Conservation (phyloP, 176 grass and related monocot genomes). For the Carex kokanica region DNA sequence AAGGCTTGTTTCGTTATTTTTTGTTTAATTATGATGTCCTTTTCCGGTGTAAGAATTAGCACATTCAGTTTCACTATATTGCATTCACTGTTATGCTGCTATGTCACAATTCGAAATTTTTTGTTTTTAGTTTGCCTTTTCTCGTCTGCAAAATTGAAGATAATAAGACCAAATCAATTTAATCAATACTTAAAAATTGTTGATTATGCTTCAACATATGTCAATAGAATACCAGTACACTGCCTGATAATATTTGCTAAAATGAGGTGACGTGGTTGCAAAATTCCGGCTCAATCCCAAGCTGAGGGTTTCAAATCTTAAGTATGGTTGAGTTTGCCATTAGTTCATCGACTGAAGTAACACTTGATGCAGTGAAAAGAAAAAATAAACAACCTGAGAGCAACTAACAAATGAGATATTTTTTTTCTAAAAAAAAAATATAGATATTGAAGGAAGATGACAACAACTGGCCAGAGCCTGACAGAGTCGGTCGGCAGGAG, state of each 20-base stretch:
- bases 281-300: not conserved
- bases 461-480: conserved; percentile 90
- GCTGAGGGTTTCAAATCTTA: not conserved
- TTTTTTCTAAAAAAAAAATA: not conserved
- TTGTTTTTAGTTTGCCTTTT: not conserved
- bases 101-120: not conserved
- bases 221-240: not conserved
- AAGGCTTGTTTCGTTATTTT: not conserved
- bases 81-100: not conserved
- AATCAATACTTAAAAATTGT: not conserved
- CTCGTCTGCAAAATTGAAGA: not conserved
- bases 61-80: not conserved
- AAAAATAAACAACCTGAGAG: not conserved
- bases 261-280: not conserved
- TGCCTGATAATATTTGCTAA: not conserved
- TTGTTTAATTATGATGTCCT: not conserved
- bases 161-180: not conserved
- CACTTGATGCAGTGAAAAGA: not conserved
- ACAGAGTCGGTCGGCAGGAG: conserved; percentile 88
- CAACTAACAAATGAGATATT: not conserved
- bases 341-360: not conserved
- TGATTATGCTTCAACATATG: not conserved
- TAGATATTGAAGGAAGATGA: conserved; percentile 98
- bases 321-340: not conserved
- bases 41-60: not conserved